Base-by-base conservation (phyloP, 768 basidiomycete genomes). In the Cystofilobasidium ferigula region DNA sequence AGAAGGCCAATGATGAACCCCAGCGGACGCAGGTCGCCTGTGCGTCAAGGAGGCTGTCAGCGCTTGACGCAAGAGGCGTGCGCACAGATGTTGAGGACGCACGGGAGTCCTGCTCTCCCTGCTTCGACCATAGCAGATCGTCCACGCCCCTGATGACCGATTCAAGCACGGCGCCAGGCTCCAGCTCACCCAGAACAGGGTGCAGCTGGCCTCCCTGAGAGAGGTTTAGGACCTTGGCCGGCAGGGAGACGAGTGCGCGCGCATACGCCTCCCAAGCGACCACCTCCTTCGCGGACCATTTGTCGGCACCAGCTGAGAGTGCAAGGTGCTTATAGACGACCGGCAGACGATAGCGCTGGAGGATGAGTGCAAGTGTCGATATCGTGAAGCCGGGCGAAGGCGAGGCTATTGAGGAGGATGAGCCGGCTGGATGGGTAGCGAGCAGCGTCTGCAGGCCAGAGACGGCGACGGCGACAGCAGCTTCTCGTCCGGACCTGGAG, bases 141-240 rank as follows among this genome's bases (percentile, higher is more conserved):
- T 67, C 65, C 18, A 67, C 32, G 26, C 42, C 53, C 38, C 20
- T 22, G 10, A 56, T 26, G 18, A 67, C 7, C 2, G 26, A 9
- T 0, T n/a, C 53, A 22, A 67, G 47, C 53, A 59, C 53, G 0
- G 3, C 4, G 1, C 28, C 54, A 0, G 26, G 9, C n/a, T 84
- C 80, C 53, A 95, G 76, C 22, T 69, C 72, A 22, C 71, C 67
- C 0, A 86, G 86, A 7, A 73, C 38, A 22, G 69, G 67, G 1
- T 81, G 71, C 4, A 70, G 71, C 34, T 71, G 72, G 54, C 77
- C 77, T 26, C 77, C 78, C 34, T 78, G 81, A 38, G 84, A 74
- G 2, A 82, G 81, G 76, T 97, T 95, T 28, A 87, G 85, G 10
- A 87, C 83, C 74, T 84, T 89, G n/a, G 79, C 78, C 38, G 93